These are phyloP conservation scores for Microbotryomycetes sp. DNA, from an alignment of 1,284 basidiomycete genomes.

Conservation along the genomic window DNA sequence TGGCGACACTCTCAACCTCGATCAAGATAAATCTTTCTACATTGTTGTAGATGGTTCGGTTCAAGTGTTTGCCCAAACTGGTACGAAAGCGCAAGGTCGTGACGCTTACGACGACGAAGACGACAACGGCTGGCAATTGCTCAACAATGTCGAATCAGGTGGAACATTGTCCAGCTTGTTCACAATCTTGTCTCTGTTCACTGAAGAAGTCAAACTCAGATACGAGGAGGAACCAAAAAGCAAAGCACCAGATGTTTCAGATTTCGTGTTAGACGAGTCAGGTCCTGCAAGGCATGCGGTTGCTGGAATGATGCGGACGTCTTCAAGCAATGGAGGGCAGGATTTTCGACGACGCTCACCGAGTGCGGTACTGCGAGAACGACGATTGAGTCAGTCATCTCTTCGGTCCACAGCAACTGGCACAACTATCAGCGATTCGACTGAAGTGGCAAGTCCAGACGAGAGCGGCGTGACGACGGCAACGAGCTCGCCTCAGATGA, in stretches of 20 bases:
- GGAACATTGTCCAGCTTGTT: slow-evolving; percentile 93
- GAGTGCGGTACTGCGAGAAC: neutral
- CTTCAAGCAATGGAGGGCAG: neutral
- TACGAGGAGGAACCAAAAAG: slow-evolving; percentile 53
- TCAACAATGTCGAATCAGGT: slow-evolving; percentile 90
- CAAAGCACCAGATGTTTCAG: neutral
- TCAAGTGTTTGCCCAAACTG: slow-evolving; percentile 61
- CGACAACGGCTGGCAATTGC: slow-evolving; percentile 84
- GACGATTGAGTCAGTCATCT: neutral
- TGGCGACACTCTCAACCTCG: slow-evolving; percentile 81
- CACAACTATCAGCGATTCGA: neutral
- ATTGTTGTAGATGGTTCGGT: slow-evolving; percentile 83
- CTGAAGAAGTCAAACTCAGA: slow-evolving; percentile 89
- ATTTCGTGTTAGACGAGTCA: neutral
- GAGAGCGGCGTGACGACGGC: neutral
- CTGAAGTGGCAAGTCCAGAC: neutral
- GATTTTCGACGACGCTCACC: neutral
- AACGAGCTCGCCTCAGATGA: neutral
- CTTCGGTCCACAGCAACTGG: neutral
- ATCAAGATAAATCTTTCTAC: slow-evolving; percentile 86
- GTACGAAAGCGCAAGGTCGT: slow-evolving; percentile 41
- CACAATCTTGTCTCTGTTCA: slow-evolving; percentile 91
- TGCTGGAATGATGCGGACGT: neutral
- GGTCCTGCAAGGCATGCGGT: neutral
- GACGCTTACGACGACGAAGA: slow-evolving; percentile 65